Evolutionary conservation across 2,329 filamentous ascomycete species (phyloP).

Genomic region (Orbilia javanica): DNA sequence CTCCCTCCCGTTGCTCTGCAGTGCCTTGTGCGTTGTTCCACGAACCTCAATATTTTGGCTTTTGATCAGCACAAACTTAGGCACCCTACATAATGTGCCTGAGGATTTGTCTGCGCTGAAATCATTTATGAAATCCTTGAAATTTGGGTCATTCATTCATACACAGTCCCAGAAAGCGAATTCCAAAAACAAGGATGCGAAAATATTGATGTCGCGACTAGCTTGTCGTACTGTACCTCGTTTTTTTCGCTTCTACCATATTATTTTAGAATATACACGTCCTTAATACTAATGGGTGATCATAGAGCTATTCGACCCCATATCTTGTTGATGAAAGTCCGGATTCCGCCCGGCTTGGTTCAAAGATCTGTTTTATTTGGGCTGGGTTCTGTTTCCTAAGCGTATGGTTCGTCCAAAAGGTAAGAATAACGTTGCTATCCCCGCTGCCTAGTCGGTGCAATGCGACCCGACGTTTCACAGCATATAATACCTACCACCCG

Average conservation of each 20-base stretch:
- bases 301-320: conserved; percentile 77
- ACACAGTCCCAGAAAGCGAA: conserved; percentile 15
- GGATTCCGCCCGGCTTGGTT: conserved; percentile 77
- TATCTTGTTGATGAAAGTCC: conserved; percentile 79
- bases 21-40: conserved; percentile 44
- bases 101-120: not conserved
- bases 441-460: conserved; percentile 38
- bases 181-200: conserved; percentile 54
- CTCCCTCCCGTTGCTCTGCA: conserved; percentile 3
- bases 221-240: conserved; percentile 1
- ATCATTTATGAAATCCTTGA: conserved; percentile 19
- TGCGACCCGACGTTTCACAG: conserved; percentile 42
- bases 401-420: conserved; percentile 76
- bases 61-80: conserved; percentile 30
- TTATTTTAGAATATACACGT: not conserved
- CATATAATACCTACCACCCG: not conserved
- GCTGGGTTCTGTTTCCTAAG: conserved; percentile 79
- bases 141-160: conserved; percentile 10
- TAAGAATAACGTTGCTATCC: conserved; percentile 37
- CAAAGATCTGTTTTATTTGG: conserved; percentile 85
- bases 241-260: not conserved
- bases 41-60: conserved; percentile 11
- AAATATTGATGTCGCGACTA: not conserved
- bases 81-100: conserved; percentile 32
- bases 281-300: conserved; percentile 16